Evolutionary conservation across 768 basidiomycete species (phyloP), one percentile per base, ranked within the genome.

Genomic region (Aureoboletus auriporus): DNA sequence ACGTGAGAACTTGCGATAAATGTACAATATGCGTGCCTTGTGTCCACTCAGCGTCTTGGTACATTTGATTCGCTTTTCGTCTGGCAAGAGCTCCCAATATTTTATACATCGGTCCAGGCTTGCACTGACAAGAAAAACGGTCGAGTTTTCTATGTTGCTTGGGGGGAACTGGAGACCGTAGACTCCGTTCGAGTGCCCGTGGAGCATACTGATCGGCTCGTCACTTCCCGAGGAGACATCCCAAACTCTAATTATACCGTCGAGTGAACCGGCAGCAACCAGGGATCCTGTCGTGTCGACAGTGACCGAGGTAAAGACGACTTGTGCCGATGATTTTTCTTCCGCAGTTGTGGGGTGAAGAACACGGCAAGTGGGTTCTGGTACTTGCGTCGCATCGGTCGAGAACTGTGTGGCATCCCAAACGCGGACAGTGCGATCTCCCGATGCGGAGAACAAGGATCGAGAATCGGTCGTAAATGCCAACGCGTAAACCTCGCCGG

Each of bases 171-270:
- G 66, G 36, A 71, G 51, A 11, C 45, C 50, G 35, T 67, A 67
- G 9, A 67, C 67, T 1, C 62, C 61, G 28, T 69, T 62, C 30
- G 51, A 52, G 41, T 69, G 67, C 3, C 63, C 65, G 29, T 52
- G 52, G 23, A 69, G 54, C 28, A 47, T 29, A 36, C 54, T 49
- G 34, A 64, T 53, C 9, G 64, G 64, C 6, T 42, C 46, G 5
- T 50, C 46, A 14, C 16, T 45, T 26, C 67, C 61, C n/a, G 51
- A 51, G 11, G 64, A 57, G 45, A 74, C 63, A 50, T 78, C 71
- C 79, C 79, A 81, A 11, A 81, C 67, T 44, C 79, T 70, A 28
- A 80, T 67, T 47, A 72, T 64, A 20, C 74, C 74, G 56, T 80
- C 78, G n/a, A 81, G 69, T 29, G 69, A 70, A 8, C 78, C 79